Evolutionary conservation across 805 yeast genomes (phyloP), one percentile per base, ranked within the genome.

Genomic region (Isabelozyma rhagii): DNA sequence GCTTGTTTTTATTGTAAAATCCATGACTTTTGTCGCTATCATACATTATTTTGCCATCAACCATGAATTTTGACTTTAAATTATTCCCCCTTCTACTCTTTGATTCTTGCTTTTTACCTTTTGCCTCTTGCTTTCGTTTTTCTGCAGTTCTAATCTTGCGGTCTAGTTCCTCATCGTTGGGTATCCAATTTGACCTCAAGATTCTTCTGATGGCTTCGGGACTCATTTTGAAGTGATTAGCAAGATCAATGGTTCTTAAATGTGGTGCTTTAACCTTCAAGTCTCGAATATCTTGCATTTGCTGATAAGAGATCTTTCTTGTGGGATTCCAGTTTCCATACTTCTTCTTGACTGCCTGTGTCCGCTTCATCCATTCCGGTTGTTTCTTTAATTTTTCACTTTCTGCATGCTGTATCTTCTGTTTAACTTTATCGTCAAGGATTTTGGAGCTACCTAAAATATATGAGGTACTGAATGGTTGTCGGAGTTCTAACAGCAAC

Each of bases 181-280:
- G 96, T 14, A 63, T 67, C 96, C 96, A 92, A 39, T 77, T 81
- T 5, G 93, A 84, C 61, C 82, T 84, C 55, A 92, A 63, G 15
- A 92, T 89, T 54, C 96, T 78, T 51, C 96, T 73, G 2, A 91
- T 79, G 0, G 92, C 88, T 56, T 91, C 96, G 0, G 96, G 93
- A 0, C 94, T 86, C 5, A 89, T 77, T 45, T 78, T 72, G 66
- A 86, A 91, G 60, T 78, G 78, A 31, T 78, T 71, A 0, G 90
- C 85, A 5, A 92, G 63, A 41, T 82, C 85, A 3, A 71, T 69
- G 2, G 85, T 77, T 4, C 78, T 80, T 47, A 87, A 54, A n/a
- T 79, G 74, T 0, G 97, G 97, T 53, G 73, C 66, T 48, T 77
- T 70, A 11, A 66, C 66, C 56, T 82, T 86, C 44, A 90, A 57